Evolutionary conservation across 2,329 filamentous ascomycete genomes (phyloP).

Genomic region (Zasmidium cellare): DNA sequence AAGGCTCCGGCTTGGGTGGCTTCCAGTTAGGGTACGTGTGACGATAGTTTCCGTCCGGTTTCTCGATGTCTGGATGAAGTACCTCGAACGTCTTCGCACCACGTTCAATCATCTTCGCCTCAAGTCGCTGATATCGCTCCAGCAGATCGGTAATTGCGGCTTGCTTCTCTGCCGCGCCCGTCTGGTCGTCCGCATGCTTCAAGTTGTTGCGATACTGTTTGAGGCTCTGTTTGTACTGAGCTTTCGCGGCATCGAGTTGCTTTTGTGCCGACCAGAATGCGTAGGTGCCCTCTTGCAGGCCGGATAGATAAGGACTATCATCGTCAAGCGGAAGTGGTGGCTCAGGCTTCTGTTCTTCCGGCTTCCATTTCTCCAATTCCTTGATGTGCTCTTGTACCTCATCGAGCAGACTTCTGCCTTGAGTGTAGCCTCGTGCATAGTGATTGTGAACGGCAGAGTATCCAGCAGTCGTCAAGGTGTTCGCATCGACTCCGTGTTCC

Average conservation of each 20-base stretch:
- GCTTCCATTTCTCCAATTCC: slow-evolving; percentile 50
- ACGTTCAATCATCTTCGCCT: slow-evolving; percentile 54
- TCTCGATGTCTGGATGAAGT: slow-evolving; percentile 56
- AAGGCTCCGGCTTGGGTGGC: slow-evolving; percentile 38
- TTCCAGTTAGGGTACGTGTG: background rate
- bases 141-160: slow-evolving; percentile 55
- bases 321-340: slow-evolving; percentile 40
- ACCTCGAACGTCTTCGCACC: slow-evolving; percentile 68
- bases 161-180: slow-evolving; percentile 53
- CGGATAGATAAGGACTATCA: slow-evolving; percentile 52
- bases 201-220: slow-evolving; percentile 28
- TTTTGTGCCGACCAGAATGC: slow-evolving; percentile 55
- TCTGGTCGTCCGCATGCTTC: slow-evolving; percentile 18
- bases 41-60: slow-evolving; percentile 13
- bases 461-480: slow-evolving; percentile 52
- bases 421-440: slow-evolving; percentile 38
- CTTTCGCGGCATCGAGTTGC: slow-evolving; percentile 40
- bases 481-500: slow-evolving; percentile 62
- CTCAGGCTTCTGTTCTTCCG: slow-evolving; percentile 34
- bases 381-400: slow-evolving; percentile 55
- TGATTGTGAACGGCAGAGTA: slow-evolving; percentile 33
- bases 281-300: slow-evolving; percentile 59
- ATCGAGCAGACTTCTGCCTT: slow-evolving; percentile 60
- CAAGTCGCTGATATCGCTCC: slow-evolving; percentile 55
- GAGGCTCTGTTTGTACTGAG: slow-evolving; percentile 29